phyloP scores from a whole-genome alignment of 345 rosid species.

The Corchorus capsularis region DNA sequence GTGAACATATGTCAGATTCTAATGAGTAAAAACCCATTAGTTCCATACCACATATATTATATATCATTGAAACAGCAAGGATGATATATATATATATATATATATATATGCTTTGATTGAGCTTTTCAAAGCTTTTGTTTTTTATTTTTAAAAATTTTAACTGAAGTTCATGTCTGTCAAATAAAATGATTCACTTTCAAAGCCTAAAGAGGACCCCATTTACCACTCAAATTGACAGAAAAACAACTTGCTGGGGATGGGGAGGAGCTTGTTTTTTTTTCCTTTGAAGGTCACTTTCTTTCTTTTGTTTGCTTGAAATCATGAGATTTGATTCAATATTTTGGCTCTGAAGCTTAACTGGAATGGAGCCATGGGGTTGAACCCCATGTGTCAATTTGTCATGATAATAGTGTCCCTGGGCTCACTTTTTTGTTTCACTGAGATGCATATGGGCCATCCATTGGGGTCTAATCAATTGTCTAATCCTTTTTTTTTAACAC shows the following conservation, averaged over 20 bases:
- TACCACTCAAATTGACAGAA: constrained; percentile 18
- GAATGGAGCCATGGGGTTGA: constrained; percentile 20
- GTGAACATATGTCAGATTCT: constrained; percentile 29
- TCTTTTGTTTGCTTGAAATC: constrained; percentile 11
- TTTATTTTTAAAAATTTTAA: no score
- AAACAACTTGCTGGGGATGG: no score
- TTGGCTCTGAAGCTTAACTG: constrained; percentile 22
- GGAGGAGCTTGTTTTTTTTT: constrained; percentile 12
- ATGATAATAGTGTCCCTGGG: neutral
- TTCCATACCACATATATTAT: constrained; percentile 21
- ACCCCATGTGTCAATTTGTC: constrained; percentile 23
- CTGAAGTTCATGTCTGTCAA: constrained; percentile 32
- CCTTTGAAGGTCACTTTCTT: constrained; percentile 5
- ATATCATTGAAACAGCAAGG: constrained; percentile 29
- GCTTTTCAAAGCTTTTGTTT: constrained; percentile 4
- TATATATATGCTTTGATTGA: constrained; percentile 25
- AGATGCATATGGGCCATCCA: constrained; percentile 12
- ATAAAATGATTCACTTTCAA: constrained; percentile 14
- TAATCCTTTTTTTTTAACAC: neutral
- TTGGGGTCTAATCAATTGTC: constrained; percentile 15
- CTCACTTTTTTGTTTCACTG: constrained; percentile 12
- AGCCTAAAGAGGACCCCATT: constrained; percentile 24
- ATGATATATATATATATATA: no score
- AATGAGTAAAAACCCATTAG: constrained; percentile 27
- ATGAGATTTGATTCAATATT: constrained; percentile 16